Base-by-base conservation (phyloP, 208 protist species). In the Leishmania gerbilli region DNA sequence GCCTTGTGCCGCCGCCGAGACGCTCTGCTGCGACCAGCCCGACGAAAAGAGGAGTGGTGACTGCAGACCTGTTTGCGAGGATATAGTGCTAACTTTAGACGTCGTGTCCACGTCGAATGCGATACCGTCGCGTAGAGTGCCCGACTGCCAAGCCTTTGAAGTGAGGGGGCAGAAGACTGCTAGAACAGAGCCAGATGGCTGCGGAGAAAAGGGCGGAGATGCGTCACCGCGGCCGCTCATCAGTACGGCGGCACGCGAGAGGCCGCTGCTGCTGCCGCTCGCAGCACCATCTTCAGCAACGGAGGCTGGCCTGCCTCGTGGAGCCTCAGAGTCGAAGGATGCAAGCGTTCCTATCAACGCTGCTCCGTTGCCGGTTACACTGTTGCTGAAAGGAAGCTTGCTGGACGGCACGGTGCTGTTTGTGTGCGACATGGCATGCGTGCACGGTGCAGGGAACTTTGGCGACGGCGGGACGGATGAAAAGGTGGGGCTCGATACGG, bases 141-240 rank as follows among this genome's bases (percentile, higher is more conserved):
- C 58, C 6, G 75, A 79, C 75, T 67, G 75, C 75, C 75, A 79
- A 21, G 75, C 75, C 58, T 79, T 60, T 34, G 58, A 67, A 64
- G 75, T 79, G 24, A 79, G 75, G 45, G 75, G 75, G 58, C 47
- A 79, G 75, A 79, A 79, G 1, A 37, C 75, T 34, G 75, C 75
- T 13, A 64, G 40, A 31, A 71, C 37, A 24, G 75, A 69, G 6
- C 11, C 24, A 13, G 58, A 42, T 19, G 56, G 75, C 40, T 49
- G 75, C 34, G 60, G 60, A 5, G 51, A 19, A 49, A 34, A 13
- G 27, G n/a, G 40, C 8, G 55, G 75, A 40, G 60, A 69, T 55
- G 53, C 75, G 27, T 27, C 75, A 45, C 75, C 21, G 75, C 24
- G 58, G 40, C 42, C 34, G 75, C 60, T 65, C 37, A 53, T 56